These are phyloP conservation scores for Hypomyces perniciosus DNA, from an alignment of 2,329 filamentous ascomycete genomes.

Conservation along the genomic window DNA sequence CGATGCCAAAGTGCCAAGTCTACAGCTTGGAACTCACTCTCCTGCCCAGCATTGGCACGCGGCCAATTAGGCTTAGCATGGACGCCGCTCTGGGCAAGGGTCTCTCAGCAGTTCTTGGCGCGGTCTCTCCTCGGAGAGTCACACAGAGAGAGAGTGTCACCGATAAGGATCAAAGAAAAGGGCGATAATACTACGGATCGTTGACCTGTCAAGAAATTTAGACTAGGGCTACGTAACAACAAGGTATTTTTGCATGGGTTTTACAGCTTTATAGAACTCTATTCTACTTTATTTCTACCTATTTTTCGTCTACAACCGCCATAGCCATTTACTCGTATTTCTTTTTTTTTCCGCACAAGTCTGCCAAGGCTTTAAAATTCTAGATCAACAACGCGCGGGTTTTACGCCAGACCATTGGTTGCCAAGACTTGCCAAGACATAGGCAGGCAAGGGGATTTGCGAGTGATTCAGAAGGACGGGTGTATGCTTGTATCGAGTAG, in stretches of 20 bases:
- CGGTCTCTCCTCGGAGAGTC: conserved; percentile 1
- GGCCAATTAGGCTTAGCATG: conserved; percentile 13
- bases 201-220: too few species aligned
- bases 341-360: not conserved
- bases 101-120: conserved; percentile 12
- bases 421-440: not conserved
- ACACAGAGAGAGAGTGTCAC: not conserved
- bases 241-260: too few species aligned
- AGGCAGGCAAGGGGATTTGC: not conserved
- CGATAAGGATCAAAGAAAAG: too few species aligned
- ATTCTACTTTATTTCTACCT: too few species aligned
- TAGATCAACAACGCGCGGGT: too few species aligned
- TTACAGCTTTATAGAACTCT: too few species aligned
- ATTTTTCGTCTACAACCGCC: too few species aligned
- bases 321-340: too few species aligned
- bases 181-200: too few species aligned
- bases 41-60: conserved; percentile 1
- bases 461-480: not conserved
- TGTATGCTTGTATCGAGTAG: too few species aligned
- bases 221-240: too few species aligned
- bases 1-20: conserved; percentile 9
- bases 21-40: not conserved
- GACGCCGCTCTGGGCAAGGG: conserved; percentile 8
- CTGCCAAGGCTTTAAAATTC: not conserved
- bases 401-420: not conserved